Conservation (phyloP, 169 alveolate genomes). For the Plasmodium relictum region DNA sequence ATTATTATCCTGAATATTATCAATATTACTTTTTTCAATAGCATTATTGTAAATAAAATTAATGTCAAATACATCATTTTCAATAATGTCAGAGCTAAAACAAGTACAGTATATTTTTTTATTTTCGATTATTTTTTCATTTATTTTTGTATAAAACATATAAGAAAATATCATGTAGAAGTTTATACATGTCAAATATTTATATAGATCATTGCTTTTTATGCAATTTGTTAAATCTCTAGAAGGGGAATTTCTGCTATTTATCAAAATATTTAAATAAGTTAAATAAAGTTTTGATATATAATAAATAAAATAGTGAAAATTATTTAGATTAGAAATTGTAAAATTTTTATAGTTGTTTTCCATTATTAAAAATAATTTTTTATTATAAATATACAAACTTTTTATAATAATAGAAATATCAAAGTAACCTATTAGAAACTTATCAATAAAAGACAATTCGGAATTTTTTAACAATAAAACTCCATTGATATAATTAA, state of each 20-base stretch:
- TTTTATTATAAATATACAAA: constrained; percentile 11
- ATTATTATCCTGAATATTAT: neutral
- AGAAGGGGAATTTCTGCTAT: neutral
- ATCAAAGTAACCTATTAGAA: constrained; percentile 22
- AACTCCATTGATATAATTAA: neutral
- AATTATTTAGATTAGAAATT: neutral
- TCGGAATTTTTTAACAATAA: neutral
- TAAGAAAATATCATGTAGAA: constrained; percentile 3
- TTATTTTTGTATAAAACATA: neutral
- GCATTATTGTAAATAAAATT: too few relatives aligned
- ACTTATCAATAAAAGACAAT: neutral
- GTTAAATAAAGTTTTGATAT: constrained; percentile 6
- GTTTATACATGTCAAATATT: constrained; percentile 2
- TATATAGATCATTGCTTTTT: neutral
- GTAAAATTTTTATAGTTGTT: neutral
- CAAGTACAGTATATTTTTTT: too few relatives aligned
- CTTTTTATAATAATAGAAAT: neutral
- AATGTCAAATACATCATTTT: too few relatives aligned
- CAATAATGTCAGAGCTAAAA: too few relatives aligned
- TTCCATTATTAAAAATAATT: neutral
- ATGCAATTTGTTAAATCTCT: neutral
- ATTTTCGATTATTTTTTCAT: neutral
- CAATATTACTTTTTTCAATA: neutral
- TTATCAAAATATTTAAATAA: neutral
- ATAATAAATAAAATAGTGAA: constrained; percentile 6